Conservation (phyloP, 2,329 filamentous ascomycete genomes). For the Epicoccum sorghinum region DNA sequence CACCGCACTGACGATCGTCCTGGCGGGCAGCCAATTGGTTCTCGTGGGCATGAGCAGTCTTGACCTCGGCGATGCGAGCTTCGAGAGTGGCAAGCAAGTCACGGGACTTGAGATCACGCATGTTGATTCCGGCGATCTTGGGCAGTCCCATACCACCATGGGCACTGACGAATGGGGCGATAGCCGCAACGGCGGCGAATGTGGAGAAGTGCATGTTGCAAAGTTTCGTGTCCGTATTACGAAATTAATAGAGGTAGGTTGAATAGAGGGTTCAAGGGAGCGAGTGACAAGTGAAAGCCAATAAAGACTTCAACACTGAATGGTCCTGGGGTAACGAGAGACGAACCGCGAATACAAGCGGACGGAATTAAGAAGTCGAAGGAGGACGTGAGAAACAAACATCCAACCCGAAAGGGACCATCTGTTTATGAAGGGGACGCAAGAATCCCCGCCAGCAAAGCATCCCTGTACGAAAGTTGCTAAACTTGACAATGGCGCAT, state of each 20-base stretch:
- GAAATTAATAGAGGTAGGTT: conserved; percentile 25
- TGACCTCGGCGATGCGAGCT: conserved; percentile 32
- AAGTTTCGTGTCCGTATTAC: conserved; percentile 30
- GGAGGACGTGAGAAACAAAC: conserved; percentile 22
- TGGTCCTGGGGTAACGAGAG: conserved; percentile 28
- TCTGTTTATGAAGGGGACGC: conserved; percentile 28
- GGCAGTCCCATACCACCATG: conserved; percentile 40
- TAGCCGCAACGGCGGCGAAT: conserved; percentile 36
- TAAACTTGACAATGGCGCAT: conserved; percentile 29
- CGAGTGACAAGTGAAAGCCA: conserved; percentile 42
- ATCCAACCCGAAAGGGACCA: conserved; percentile 12
- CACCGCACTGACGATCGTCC: conserved; percentile 43
- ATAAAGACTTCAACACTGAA: conserved; percentile 35
- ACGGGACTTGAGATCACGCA: conserved; percentile 43
- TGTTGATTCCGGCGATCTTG: conserved; percentile 43
- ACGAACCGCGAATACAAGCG: conserved; percentile 19
- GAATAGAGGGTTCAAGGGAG: conserved; percentile 24
- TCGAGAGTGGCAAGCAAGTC: conserved; percentile 38
- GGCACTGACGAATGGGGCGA: conserved; percentile 38
- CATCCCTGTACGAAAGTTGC: conserved; percentile 26
- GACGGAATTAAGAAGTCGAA: conserved; percentile 24
- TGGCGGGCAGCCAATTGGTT: conserved; percentile 33
- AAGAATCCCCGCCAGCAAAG: conserved; percentile 21
- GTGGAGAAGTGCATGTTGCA: conserved; percentile 43
- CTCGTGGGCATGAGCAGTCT: conserved; percentile 28